A percentile compares a stretch with the other conserved stretches of the same genome.
Conservation (phyloP, 106 monocot genomes). For the Dendrobium catenatum region DNA sequence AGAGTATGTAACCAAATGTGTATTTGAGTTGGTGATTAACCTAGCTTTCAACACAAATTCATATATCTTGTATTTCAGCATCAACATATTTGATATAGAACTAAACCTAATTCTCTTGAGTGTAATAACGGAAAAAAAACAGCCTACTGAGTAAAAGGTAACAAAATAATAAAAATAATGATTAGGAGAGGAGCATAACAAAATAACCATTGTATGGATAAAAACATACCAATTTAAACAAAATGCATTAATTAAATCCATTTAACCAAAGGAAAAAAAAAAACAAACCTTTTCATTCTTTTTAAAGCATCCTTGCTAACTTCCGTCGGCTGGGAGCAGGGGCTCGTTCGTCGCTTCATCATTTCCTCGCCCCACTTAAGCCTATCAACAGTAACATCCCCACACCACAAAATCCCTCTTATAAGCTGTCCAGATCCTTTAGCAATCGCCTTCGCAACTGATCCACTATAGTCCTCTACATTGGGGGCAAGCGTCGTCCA, state of each 20-base stretch:
- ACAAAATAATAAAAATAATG: too few species aligned
- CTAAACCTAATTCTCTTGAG: too few species aligned
- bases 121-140: too few species aligned
- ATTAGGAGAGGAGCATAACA: too few species aligned
- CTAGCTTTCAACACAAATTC: too few species aligned
- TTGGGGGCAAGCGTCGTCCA: conserved; percentile 98
- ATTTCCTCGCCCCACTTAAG: conserved; percentile 79
- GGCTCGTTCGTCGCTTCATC: conserved; percentile 54
- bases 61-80: too few species aligned
- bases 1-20: too few species aligned
- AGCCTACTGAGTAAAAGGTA: too few species aligned
- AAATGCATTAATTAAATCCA: background rate
- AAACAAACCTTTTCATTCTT: conserved; percentile 67
- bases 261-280: background rate
- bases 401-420: conserved; percentile 89
- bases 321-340: conserved; percentile 36
- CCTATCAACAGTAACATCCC: conserved; percentile 81
- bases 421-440: conserved; percentile 67
- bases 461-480: conserved; percentile 84
- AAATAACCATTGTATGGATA: too few species aligned
- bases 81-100: too few species aligned
- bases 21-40: too few species aligned
- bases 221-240: background rate
- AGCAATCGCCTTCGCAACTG: conserved; percentile 57
- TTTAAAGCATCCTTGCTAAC: conserved; percentile 58